phyloP scores from a whole-genome alignment of 2,329 filamentous ascomycete species.

The Knoxdaviesia proteae region DNA sequence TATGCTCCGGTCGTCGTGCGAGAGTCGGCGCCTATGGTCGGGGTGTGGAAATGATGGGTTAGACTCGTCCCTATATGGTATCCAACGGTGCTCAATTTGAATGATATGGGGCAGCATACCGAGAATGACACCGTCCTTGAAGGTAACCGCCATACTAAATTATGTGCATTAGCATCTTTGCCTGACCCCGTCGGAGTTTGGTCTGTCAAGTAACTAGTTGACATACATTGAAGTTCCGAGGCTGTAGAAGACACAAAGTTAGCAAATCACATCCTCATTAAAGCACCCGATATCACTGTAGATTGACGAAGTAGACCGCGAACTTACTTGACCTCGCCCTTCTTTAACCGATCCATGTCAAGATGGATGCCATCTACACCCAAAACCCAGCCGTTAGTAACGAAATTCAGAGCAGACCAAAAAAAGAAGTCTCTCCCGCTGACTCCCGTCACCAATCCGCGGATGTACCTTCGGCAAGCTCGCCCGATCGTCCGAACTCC shows the following conservation, averaged over 20 bases:
- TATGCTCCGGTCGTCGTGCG: constrained; percentile 94
- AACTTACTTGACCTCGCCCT: constrained; percentile 92
- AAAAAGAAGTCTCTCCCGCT: too few relatives aligned
- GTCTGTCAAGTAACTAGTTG: too few relatives aligned
- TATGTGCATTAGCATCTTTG: constrained; percentile 10
- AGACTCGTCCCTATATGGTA: not conserved
- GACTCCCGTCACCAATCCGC: not conserved
- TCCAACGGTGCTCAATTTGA: not conserved
- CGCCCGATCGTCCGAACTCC: constrained; percentile 43
- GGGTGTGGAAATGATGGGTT: not conserved
- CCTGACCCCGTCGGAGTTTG: too few relatives aligned
- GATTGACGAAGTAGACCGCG: too few relatives aligned
- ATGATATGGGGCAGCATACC: constrained; percentile 22
- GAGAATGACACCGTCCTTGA: constrained; percentile 94
- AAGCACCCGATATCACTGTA: too few relatives aligned
- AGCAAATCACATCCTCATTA: too few relatives aligned
- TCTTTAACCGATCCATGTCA: constrained; percentile 97
- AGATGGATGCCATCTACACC: constrained; percentile 91
- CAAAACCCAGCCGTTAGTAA: constrained; percentile 7
- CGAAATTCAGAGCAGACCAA: not conserved
- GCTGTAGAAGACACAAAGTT: constrained; percentile 27
- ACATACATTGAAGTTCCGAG: constrained; percentile 91
- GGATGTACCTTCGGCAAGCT: constrained; percentile 38
- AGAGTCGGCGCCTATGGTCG: constrained; percentile 58
- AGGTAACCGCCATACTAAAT: constrained; percentile 88